Percentiles rank a stretch among this genome's conserved stretches.
Evolutionary conservation across 2,329 filamentous ascomycete species (phyloP).

Genomic region (Aspergillus flavus): DNA sequence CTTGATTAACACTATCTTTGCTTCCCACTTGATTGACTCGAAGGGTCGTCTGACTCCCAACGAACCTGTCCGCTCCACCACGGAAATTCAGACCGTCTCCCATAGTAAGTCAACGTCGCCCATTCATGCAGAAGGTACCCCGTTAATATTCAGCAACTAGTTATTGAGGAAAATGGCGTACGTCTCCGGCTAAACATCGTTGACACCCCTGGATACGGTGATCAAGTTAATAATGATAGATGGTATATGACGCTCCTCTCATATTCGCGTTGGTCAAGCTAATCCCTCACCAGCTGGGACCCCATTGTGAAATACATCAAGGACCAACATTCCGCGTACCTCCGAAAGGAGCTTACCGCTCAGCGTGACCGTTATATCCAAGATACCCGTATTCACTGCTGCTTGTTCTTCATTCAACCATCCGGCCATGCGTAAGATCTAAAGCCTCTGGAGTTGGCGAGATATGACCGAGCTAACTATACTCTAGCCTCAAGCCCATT

Average conservation of each 20-base stretch:
- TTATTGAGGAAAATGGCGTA: slow-evolving; percentile 99
- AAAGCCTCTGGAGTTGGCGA: background rate
- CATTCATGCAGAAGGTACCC: background rate
- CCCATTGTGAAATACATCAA: slow-evolving; percentile 99
- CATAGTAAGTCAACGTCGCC: slow-evolving; percentile 62
- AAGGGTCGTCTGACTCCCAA: slow-evolving; percentile 93
- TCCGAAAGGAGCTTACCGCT: slow-evolving; percentile 98
- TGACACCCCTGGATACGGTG: slow-evolving; percentile 96
- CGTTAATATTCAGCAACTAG: slow-evolving; percentile 36
- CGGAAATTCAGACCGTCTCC: slow-evolving; percentile 96
- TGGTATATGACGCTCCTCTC: slow-evolving; percentile 55
- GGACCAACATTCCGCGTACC: slow-evolving; percentile 98
- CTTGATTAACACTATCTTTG: slow-evolving; percentile 99
- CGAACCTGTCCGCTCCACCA: slow-evolving; percentile 91
- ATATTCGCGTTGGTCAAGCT: slow-evolving; percentile 16
- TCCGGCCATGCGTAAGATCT: slow-evolving; percentile 77
- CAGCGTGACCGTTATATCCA: slow-evolving; percentile 99
- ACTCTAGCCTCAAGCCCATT: slow-evolving; percentile 79
- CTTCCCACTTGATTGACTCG: slow-evolving; percentile 97
- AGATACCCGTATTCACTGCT: slow-evolving; percentile 99
- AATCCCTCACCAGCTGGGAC: slow-evolving; percentile 69
- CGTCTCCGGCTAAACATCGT: slow-evolving; percentile 98
- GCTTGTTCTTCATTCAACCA: slow-evolving; percentile 98
- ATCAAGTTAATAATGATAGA: slow-evolving; percentile 99
- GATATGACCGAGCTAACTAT: slow-evolving; percentile 13